Conservation (phyloP, 495 filamentous ascomycete genomes). For the Lophium mytilinum region DNA sequence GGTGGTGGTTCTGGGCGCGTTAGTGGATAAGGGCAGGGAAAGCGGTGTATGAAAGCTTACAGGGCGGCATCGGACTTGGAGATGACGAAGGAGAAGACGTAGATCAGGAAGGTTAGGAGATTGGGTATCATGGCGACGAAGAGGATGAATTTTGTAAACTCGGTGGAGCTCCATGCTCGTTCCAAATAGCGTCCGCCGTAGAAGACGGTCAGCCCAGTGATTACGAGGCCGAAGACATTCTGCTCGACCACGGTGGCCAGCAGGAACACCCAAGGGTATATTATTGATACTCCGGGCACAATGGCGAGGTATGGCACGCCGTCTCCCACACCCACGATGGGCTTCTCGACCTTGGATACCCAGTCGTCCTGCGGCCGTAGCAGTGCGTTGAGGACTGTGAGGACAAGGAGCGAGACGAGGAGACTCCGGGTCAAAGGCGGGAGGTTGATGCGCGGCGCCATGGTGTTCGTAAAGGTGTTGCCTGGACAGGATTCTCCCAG, state of each 20-base stretch:
- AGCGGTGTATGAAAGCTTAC: slow-evolving; percentile 45
- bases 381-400: slow-evolving; percentile 75
- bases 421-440: slow-evolving; percentile 81
- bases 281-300: slow-evolving; percentile 70
- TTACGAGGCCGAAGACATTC: slow-evolving; percentile 77
- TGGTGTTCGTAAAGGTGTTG: slow-evolving; percentile 24
- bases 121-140: slow-evolving; percentile 75
- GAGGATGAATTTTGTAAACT: slow-evolving; percentile 85
- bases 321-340: slow-evolving; percentile 35
- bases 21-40: slow-evolving; percentile 4
- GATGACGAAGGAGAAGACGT: slow-evolving; percentile 63
- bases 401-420: slow-evolving; percentile 61
- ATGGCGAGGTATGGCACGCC: slow-evolving; percentile 80
- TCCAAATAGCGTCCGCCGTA: slow-evolving; percentile 94
- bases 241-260: slow-evolving; percentile 85
- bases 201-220: slow-evolving; percentile 76
- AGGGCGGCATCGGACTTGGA: slow-evolving; percentile 57
- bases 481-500: neutral
- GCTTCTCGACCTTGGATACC: slow-evolving; percentile 11
- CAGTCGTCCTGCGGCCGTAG: slow-evolving; percentile 52
- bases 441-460: slow-evolving; percentile 83
- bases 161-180: slow-evolving; percentile 87
- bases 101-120: slow-evolving; percentile 58
- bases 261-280: slow-evolving; percentile 88
- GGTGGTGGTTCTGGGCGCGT: slow-evolving; percentile 53